Evolutionary conservation across 768 basidiomycete species (phyloP).

Genomic region (Serendipita sp.): DNA sequence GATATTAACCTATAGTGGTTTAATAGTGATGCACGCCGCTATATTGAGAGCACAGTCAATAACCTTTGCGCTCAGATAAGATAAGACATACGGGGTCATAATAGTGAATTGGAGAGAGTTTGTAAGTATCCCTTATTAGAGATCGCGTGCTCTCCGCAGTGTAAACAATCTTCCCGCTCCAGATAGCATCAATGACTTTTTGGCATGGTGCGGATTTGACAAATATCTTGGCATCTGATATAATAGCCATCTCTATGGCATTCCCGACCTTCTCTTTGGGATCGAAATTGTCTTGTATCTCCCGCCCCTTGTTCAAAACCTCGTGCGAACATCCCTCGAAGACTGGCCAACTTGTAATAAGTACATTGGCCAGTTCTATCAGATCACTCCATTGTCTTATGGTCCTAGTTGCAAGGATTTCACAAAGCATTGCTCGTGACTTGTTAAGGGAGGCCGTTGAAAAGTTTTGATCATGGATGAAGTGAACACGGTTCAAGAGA

Average conservation of each 20-base stretch:
- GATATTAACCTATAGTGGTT: conserved; percentile 74
- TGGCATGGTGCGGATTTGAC: conserved; percentile 82
- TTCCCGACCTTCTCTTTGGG: conserved; percentile 72
- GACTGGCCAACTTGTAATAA: conserved; percentile 69
- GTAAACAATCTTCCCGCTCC: conserved; percentile 84
- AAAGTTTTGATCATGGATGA: conserved; percentile 60
- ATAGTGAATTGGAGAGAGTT: conserved; percentile 77
- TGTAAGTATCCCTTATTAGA: conserved; percentile 87
- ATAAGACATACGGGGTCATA: conserved; percentile 58
- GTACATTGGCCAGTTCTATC: conserved; percentile 48
- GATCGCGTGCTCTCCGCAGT: conserved; percentile 75
- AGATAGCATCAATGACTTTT: conserved; percentile 73
- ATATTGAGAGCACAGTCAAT: not conserved
- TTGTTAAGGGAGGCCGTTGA: conserved; percentile 51
- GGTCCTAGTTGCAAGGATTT: conserved; percentile 70
- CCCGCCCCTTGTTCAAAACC: conserved; percentile 39
- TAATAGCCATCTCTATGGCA: conserved; percentile 83
- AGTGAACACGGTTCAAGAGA: conserved; percentile 74
- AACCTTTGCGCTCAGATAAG: not conserved
- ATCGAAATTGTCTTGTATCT: conserved; percentile 47
- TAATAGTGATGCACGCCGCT: conserved; percentile 73
- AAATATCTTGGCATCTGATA: conserved; percentile 73
- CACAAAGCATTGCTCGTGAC: conserved; percentile 70
- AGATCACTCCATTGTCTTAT: conserved; percentile 55
- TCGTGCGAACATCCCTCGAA: conserved; percentile 56